A percentile compares a stretch with the other conserved stretches of the same genome.
Conservation (phyloP, 805 yeast genomes). For the Metschnikowia arizonensis region DNA sequence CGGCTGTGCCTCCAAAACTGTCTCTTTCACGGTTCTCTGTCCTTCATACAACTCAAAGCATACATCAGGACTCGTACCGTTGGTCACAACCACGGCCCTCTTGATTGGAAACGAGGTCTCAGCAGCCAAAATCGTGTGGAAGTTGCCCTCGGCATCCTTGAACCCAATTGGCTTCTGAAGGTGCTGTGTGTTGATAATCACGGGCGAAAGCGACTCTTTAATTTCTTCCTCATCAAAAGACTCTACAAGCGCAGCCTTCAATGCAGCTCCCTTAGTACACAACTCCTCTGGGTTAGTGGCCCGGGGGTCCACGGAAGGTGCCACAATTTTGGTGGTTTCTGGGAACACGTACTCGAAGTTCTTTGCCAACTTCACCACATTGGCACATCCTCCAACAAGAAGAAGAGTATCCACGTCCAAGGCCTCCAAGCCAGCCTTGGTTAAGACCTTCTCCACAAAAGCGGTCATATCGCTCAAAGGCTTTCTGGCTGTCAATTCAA, state of each 20-base stretch:
- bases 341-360: constrained; percentile 76
- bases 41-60: constrained; percentile 79
- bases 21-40: constrained; percentile 76
- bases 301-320: constrained; percentile 71
- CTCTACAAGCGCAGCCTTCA: constrained; percentile 87
- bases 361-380: constrained; percentile 84
- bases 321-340: constrained; percentile 64
- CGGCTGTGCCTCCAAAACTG: constrained; percentile 65
- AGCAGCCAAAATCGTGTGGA: constrained; percentile 67
- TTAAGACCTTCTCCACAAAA: constrained; percentile 69
- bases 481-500: constrained; percentile 78
- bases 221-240: constrained; percentile 80
- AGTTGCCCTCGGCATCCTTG: constrained; percentile 65
- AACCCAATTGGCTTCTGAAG: constrained; percentile 80
- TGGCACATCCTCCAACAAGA: constrained; percentile 89
- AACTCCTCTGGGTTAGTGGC: constrained; percentile 86
- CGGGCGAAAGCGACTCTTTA: constrained; percentile 74
- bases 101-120: constrained; percentile 92
- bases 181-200: constrained; percentile 86
- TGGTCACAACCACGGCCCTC: constrained; percentile 61
- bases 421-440: constrained; percentile 79
- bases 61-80: constrained; percentile 55
- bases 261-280: constrained; percentile 90
- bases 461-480: constrained; percentile 71
- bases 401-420: constrained; percentile 88